These are phyloP conservation scores for Vigna mungo DNA, from an alignment of 306 rosid species.

Conservation along the genomic window DNA sequence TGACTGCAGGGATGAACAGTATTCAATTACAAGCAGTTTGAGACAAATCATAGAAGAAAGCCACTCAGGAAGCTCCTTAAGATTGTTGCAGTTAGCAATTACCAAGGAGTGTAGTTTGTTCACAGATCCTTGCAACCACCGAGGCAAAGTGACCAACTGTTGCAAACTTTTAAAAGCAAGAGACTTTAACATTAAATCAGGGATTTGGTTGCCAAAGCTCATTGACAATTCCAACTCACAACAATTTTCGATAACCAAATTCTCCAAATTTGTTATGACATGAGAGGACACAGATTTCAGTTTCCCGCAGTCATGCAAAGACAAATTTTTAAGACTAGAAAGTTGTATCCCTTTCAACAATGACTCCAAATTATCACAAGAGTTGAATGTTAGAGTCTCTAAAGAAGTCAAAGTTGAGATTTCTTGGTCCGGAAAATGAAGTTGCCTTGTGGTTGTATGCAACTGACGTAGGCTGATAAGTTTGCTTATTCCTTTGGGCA, in stretches of 20 bases:
- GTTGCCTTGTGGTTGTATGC: neutral
- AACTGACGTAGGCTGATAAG: neutral
- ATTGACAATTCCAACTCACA: neutral
- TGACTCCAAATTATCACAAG: neutral
- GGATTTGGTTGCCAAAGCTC: neutral
- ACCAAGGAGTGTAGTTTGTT: neutral
- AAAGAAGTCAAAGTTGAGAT: neutral
- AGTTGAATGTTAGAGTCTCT: neutral
- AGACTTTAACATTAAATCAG: neutral
- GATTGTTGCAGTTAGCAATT: neutral
- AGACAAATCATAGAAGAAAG: neutral
- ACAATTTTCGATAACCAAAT: neutral
- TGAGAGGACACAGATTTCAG: neutral
- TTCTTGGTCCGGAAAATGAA: neutral
- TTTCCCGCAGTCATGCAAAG: neutral
- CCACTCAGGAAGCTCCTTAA: neutral
- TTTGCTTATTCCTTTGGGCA: neutral
- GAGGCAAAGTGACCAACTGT: constrained; percentile 9
- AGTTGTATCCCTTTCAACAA: neutral
- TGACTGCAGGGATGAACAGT: neutral
- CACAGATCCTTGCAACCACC: neutral
- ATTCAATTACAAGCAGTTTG: neutral
- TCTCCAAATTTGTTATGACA: neutral
- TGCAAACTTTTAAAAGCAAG: neutral
- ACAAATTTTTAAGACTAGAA: neutral